Base-by-base conservation (phyloP, 2,329 filamentous ascomycete genomes). In the Calonectria hawksworthii region DNA sequence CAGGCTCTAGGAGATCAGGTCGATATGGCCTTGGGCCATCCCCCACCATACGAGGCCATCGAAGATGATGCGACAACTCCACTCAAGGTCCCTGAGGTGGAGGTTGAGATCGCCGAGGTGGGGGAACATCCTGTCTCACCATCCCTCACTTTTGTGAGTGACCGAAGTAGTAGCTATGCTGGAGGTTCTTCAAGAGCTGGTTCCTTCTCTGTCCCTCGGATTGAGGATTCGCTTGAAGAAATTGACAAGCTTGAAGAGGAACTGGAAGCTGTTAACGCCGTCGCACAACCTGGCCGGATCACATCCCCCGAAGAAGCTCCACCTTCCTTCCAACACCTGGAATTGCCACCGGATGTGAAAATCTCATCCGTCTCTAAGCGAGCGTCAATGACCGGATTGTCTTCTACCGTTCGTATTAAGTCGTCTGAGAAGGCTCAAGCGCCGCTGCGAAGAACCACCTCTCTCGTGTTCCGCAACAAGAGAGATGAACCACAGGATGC, bases 211-310 rank as follows among this genome's bases (percentile, higher is more conserved):
- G 84, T 86, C 16, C 84, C 88, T 32, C 89, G 90, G 23, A 93
- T 93, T 65, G 92, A 93, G 80, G 92, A 93, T 80, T 93, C 91
- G 2, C 84, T 93, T 11, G 91, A 92, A 80, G 91, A 91, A 75
- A 85, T 93, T 26, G 92, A 93, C 79, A 86, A 87, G 74, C 86
- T 93, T 21, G 91, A 93, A 77, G 92, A 93, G 38, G 87, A 92
- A 65, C 86, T 93, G 13, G 91, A 93, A 77, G 90, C 87, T 2
- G 85, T 92, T 41, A 79, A 83, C 70, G 83, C 83, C n/a, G 83
- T 87, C 14, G 81, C 88, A 0, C 83, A 80, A 2, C 73, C 86
- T 14, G 79, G 82, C 23, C 83, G 80, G 9, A 80, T 86, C 14
- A 75, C 81, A 4, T 84, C 85, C 2, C 77, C 82, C 4, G 80